Evolutionary conservation across 768 basidiomycete genomes (phyloP).

Genomic region (Leccinum variicolor): DNA sequence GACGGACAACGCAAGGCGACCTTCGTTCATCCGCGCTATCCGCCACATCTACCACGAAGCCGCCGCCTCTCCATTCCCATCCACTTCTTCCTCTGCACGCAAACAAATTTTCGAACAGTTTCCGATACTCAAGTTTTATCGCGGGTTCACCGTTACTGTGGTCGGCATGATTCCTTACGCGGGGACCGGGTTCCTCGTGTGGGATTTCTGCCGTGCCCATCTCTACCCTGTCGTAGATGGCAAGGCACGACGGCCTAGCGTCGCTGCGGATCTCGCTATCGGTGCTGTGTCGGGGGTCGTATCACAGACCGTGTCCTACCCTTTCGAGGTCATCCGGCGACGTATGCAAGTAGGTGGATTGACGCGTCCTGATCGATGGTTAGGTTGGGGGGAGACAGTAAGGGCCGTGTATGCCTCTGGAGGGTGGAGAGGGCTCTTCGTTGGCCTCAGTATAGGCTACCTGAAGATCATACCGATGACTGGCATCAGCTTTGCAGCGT

Average conservation of each 20-base stretch:
- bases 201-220: constrained; percentile 70
- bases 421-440: constrained; percentile 89
- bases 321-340: constrained; percentile 88
- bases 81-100: constrained; percentile 16
- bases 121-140: constrained; percentile 88
- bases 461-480: constrained; percentile 96
- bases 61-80: constrained; percentile 25
- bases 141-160: constrained; percentile 93
- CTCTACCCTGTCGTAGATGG: constrained; percentile 48
- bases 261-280: constrained; percentile 68
- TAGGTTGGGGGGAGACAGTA: constrained; percentile 74
- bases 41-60: constrained; percentile 71
- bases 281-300: constrained; percentile 85
- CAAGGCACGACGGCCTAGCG: constrained; percentile 37
- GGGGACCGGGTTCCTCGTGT: constrained; percentile 90
- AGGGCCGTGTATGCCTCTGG: constrained; percentile 55
- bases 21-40: constrained; percentile 54
- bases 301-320: constrained; percentile 89
- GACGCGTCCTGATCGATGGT: constrained; percentile 69
- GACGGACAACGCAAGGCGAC: constrained; percentile 32
- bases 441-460: constrained; percentile 89
- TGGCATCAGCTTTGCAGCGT: constrained; percentile 87
- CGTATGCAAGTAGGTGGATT: constrained; percentile 95
- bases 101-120: constrained; percentile 51
- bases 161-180: constrained; percentile 94